Evolutionary conservation across 2,329 filamentous ascomycete genomes (phyloP).

Genomic region (Sclerotinia minor): DNA sequence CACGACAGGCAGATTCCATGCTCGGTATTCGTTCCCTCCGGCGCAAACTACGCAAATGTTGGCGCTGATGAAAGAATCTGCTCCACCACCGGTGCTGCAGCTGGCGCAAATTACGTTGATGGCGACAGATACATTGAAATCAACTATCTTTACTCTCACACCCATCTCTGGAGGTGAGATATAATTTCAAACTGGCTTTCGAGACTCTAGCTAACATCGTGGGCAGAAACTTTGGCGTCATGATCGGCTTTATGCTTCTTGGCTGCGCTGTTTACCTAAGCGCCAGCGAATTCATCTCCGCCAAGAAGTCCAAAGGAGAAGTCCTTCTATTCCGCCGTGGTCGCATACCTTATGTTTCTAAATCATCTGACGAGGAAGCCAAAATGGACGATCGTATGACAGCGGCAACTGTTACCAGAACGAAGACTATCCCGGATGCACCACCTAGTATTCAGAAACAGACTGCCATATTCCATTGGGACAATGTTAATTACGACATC

Average conservation of each 20-base stretch:
- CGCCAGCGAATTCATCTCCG: conserved; percentile 62
- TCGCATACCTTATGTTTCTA: conserved; percentile 45
- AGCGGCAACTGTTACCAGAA: conserved; percentile 49
- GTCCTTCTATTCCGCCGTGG: conserved; percentile 74
- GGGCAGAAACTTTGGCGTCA: conserved; percentile 63
- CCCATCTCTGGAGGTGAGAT: conserved; percentile 61
- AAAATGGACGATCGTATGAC: conserved; percentile 31
- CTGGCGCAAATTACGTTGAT: conserved; percentile 53
- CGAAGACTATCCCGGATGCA: conserved; percentile 52
- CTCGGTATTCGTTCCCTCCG: conserved; percentile 34
- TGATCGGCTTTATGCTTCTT: conserved; percentile 63
- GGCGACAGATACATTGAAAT: conserved; percentile 60
- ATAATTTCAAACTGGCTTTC: not conserved
- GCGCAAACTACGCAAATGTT: conserved; percentile 31
- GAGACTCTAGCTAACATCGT: conserved; percentile 33
- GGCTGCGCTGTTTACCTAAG: conserved; percentile 64
- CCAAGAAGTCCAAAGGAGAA: conserved; percentile 75
- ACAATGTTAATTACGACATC: conserved; percentile 55
- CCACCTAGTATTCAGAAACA: conserved; percentile 44
- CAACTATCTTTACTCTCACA: conserved; percentile 57
- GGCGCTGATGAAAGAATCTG: conserved; percentile 48
- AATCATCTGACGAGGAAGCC: conserved; percentile 32
- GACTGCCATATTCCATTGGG: conserved; percentile 55
- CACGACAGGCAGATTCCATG: conserved; percentile 34
- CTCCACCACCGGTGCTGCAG: conserved; percentile 55